phyloP scores from a whole-genome alignment of 495 filamentous ascomycete species.

The Hypoxylon fuscum region DNA sequence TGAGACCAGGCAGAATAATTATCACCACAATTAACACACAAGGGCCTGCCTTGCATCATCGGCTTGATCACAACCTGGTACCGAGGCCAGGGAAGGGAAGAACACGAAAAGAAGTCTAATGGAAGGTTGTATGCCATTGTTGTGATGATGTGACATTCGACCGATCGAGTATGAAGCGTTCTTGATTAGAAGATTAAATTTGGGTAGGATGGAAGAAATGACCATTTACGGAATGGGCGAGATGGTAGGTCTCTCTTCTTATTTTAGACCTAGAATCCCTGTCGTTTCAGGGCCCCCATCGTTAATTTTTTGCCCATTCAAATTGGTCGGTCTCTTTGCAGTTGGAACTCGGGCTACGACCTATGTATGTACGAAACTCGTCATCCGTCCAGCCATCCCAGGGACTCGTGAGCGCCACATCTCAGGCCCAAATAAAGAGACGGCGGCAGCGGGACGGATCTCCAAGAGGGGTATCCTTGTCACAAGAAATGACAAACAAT shows the following conservation, averaged over 20 bases:
- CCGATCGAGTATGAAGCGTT: constrained; percentile 9
- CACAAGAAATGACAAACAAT: constrained; percentile 6
- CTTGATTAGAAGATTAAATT: not conserved
- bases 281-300: constrained; percentile 31
- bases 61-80: not conserved
- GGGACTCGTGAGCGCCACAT: constrained; percentile 28
- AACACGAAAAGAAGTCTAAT: constrained; percentile 17
- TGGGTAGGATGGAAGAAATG: constrained; percentile 19
- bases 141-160: constrained; percentile 24
- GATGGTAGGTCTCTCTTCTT: constrained; percentile 21
- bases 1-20: constrained; percentile 4
- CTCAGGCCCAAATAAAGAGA: not conserved
- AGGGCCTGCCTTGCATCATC: constrained; percentile 10
- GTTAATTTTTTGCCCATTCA: constrained; percentile 9
- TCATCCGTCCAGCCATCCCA: not conserved
- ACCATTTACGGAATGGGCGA: constrained; percentile 15
- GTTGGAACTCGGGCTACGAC: constrained; percentile 17
- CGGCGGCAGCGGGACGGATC: constrained; percentile 31
- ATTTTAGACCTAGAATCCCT: constrained; percentile 32
- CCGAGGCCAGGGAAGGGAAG: not conserved
- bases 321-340: constrained; percentile 15
- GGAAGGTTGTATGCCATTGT: constrained; percentile 5
- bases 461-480: constrained; percentile 20
- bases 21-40: not conserved
- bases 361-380: not conserved